phyloP scores from a whole-genome alignment of 441 rosid species.

The Syzygium syzygioides region DNA sequence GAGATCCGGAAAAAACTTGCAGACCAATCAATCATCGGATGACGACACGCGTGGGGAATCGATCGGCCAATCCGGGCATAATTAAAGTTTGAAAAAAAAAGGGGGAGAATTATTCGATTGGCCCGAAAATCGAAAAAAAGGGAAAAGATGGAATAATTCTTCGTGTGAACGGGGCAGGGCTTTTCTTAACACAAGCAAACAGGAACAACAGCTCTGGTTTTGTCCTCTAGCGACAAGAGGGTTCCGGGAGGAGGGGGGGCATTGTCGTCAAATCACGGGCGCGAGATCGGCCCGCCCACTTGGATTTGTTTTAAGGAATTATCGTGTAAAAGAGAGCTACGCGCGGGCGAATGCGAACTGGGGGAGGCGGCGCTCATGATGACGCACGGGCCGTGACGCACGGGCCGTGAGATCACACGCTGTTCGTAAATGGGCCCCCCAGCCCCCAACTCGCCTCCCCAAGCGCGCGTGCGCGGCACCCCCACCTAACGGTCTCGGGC shows the following conservation, averaged over 20 bases:
- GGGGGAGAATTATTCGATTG: neutral
- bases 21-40: neutral
- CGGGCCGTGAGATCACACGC: neutral
- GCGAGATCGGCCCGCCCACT: neutral
- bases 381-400: neutral
- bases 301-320: neutral
- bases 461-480: neutral
- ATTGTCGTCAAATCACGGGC: neutral
- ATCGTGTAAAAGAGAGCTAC: neutral
- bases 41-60: neutral
- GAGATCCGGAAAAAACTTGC: neutral
- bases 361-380: neutral
- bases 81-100: neutral
- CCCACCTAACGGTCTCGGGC: neutral
- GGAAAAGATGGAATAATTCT: fast-evolving
- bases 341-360: neutral
- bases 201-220: neutral
- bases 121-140: neutral
- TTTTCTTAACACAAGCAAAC: neutral
- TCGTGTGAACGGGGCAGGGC: neutral
- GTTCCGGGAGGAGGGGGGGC: neutral
- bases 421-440: neutral
- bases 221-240: neutral
- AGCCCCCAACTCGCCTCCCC: neutral
- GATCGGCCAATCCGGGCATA: neutral